Evolutionary conservation across 345 rosid species (phyloP), one percentile per base, ranked within the genome.

Genomic region (Lepidium aucheri): DNA sequence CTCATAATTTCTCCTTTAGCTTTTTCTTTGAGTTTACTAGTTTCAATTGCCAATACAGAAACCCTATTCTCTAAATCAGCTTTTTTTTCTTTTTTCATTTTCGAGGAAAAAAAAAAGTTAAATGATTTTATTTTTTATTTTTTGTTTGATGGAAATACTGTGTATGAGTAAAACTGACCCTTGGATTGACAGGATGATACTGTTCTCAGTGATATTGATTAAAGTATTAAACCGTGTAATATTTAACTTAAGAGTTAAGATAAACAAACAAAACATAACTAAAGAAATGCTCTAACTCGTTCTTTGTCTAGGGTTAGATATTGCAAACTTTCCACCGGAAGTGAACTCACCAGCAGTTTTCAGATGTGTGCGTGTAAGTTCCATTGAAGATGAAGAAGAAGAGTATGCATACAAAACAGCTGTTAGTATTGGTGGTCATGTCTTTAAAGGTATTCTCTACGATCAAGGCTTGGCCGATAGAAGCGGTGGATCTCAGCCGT

Each of bases 381-480:
- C 84, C 30, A 32, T 85, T 10, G 95, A 87, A 4, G 98, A 92
- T 13, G 69, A 41, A n/a, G 91, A 86, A n/a, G 91, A 92, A 3
- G 86, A 87, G 65, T 84, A 57, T 13, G 98, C 98, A 7, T 92
- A 92, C 73, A 89, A 86, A 73, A 81, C 98, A 49, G 82, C 93
- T 17, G 89, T 92, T 13, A 85, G 80, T 79, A 89, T 92, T 11
- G 84, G 91, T 9, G 97, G 98, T 11, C 97, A 87, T 67, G 43
- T 92, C 5, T 92, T 89, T 82, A 92, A 86, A 68, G 98, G 96
- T 47, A 78, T 89, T 77, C 91, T 89, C 41, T 89, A 92, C 69
- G 93, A 92, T 75, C 95, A 84, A 53, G 98, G 98, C 24, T 79
- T 84, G 8, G 54, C 40, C 38, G 63, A 60, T 47, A 67, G 65